These are phyloP conservation scores for Blastobotrys americana DNA, from an alignment of 805 yeast species.

Conservation along the genomic window DNA sequence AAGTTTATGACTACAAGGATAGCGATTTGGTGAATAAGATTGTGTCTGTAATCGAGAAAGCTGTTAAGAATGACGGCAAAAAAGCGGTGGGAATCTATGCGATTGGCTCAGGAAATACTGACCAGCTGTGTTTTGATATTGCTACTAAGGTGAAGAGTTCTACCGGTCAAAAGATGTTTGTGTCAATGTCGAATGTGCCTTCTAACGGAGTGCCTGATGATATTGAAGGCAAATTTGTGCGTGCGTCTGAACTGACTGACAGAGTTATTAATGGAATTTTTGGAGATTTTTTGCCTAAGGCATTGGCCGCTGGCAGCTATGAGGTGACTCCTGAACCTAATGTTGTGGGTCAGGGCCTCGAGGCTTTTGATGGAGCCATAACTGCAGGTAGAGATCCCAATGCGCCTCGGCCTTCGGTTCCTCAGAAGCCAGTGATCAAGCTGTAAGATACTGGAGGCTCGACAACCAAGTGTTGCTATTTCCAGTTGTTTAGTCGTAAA, in stretches of 20 bases:
- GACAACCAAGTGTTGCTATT: no score
- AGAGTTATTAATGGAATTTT: neutral
- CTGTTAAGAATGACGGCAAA: slow-evolving; percentile 4
- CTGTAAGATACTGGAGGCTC: no score
- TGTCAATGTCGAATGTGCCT: neutral
- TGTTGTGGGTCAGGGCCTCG: slow-evolving; percentile 6
- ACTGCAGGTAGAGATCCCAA: neutral
- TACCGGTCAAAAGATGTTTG: neutral
- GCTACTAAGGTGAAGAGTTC: neutral
- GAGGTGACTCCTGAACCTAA: neutral
- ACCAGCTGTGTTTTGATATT: neutral
- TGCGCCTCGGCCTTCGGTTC: no score
- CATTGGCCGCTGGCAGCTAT: neutral
- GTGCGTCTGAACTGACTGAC: neutral
- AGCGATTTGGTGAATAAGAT: slow-evolving; percentile 32
- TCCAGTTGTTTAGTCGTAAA: no score
- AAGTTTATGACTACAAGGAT: slow-evolving; percentile 39
- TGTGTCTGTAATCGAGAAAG: slow-evolving; percentile 32
- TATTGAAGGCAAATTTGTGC: slow-evolving; percentile 2
- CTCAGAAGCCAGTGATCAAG: no score
- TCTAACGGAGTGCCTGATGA: slow-evolving; percentile 1
- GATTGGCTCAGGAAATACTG: neutral
- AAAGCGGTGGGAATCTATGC: slow-evolving; percentile 3
- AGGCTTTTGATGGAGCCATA: neutral
- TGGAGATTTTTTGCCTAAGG: neutral